Conservation (phyloP, 2,329 filamentous ascomycete species). For the Piedraia hortae region DNA sequence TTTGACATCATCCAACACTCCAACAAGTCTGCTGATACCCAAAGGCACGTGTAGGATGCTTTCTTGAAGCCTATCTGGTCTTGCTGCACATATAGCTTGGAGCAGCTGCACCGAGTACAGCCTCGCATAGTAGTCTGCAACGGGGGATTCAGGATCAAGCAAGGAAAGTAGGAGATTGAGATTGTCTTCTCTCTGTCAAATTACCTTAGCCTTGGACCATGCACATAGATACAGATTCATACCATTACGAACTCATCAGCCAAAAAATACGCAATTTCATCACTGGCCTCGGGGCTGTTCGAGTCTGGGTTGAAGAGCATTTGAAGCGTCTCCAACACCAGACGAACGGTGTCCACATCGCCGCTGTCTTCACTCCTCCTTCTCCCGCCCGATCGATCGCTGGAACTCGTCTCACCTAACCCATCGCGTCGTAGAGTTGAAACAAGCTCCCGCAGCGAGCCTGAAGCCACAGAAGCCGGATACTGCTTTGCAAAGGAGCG, state of each 20-base stretch:
- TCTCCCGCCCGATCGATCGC: slow-evolving; percentile 2
- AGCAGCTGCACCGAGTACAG: slow-evolving; percentile 79
- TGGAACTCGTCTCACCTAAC: slow-evolving; percentile 7
- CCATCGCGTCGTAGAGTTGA: slow-evolving; percentile 55
- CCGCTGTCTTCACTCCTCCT: slow-evolving; percentile 10
- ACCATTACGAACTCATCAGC: slow-evolving; percentile 93
- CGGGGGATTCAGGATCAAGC: slow-evolving; percentile 66
- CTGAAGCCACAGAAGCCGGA: slow-evolving; percentile 82
- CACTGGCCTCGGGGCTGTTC: slow-evolving; percentile 56
- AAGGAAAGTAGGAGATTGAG: slow-evolving; percentile 75
- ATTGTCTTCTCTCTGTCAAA: slow-evolving; percentile 60
- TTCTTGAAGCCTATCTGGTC: slow-evolving; percentile 80
- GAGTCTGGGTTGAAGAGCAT: slow-evolving; percentile 60
- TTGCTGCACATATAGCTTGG: slow-evolving; percentile 55
- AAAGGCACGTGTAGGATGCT: slow-evolving; percentile 73
- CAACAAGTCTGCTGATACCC: slow-evolving; percentile 65
- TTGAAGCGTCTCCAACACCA: slow-evolving; percentile 78
- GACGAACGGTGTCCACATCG: slow-evolving; percentile 92
- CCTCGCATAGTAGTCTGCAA: slow-evolving; percentile 32
- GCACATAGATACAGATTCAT: slow-evolving; percentile 6
- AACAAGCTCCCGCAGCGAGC: slow-evolving; percentile 70
- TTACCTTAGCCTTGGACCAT: slow-evolving; percentile 20
- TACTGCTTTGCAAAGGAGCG: slow-evolving; percentile 92
- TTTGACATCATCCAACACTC: slow-evolving; percentile 54
- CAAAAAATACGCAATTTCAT: slow-evolving; percentile 86